A percentile compares a stretch with the other conserved stretches of the same genome.
Conservation (phyloP, 306 rosid species). For the Mimosa bimucronata region DNA sequence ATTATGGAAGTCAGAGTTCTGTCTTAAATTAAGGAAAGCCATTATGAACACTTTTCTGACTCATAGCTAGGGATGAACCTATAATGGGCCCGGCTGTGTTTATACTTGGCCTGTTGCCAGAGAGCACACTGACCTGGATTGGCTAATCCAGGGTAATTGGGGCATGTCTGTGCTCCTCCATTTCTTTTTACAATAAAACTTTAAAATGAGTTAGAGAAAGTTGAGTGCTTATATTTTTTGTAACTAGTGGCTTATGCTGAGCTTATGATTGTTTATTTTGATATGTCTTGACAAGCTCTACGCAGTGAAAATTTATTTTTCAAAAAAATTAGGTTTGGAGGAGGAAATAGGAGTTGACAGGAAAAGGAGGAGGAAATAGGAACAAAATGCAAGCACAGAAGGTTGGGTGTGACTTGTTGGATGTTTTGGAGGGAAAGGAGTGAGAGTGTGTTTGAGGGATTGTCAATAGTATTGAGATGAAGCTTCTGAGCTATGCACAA, state of each 20-base stretch:
- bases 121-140: too few relatives aligned
- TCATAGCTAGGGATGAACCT: background rate
- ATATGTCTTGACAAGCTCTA: too few relatives aligned
- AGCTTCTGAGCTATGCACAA: background rate
- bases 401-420: too few relatives aligned
- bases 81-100: background rate
- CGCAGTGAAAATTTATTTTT: background rate
- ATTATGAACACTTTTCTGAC: background rate
- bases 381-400: background rate
- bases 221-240: background rate
- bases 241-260: background rate
- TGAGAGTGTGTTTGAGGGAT: background rate
- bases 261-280: background rate
- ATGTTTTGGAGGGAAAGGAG: too few relatives aligned
- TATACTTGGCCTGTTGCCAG: too few relatives aligned
- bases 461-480: too few relatives aligned
- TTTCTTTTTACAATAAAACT: too few relatives aligned
- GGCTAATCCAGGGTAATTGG: background rate
- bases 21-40: conserved; percentile 54
- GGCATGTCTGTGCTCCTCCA: background rate
- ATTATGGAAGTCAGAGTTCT: conserved; percentile 66
- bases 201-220: background rate
- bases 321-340: background rate
- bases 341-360: background rate
- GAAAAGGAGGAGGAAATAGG: too few relatives aligned